phyloP scores from a whole-genome alignment of 208 protist genomes.

The Trypanosoma grayi region DNA sequence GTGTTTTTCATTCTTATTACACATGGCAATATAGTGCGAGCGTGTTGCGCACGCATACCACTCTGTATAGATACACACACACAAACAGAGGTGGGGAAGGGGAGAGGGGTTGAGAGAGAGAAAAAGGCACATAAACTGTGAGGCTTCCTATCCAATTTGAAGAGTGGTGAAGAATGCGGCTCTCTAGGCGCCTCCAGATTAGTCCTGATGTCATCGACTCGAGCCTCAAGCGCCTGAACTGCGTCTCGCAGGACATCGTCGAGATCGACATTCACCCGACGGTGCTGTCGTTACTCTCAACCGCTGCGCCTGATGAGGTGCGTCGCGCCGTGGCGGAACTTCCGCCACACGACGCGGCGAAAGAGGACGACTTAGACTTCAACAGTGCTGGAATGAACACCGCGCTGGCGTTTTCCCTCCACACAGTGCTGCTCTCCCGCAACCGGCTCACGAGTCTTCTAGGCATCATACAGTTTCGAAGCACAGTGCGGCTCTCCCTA shows the following conservation, averaged over 20 bases:
- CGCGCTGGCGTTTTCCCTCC: constrained; percentile 61
- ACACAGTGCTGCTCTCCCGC: constrained; percentile 76
- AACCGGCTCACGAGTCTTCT: constrained; percentile 61
- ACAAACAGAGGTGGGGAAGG: background rate
- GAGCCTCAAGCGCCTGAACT: constrained; percentile 65
- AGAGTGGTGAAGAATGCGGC: constrained; percentile 26
- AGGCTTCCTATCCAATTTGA: too few species aligned
- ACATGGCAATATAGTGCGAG: too few species aligned
- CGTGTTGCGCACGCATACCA: background rate
- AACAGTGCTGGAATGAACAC: constrained; percentile 40
- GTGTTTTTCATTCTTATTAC: too few species aligned
- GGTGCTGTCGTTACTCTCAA: constrained; percentile 48
- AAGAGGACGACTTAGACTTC: constrained; percentile 3
- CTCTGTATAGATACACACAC: background rate
- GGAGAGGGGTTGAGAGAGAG: too few species aligned
- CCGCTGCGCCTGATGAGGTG: constrained; percentile 20
- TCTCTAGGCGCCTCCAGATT: constrained; percentile 45
- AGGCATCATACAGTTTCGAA: constrained; percentile 78
- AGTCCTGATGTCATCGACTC: constrained; percentile 52
- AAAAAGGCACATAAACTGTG: too few species aligned
- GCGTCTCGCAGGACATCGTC: constrained; percentile 51
- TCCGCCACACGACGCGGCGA: constrained; percentile 7
- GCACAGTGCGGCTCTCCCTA: constrained; percentile 76
- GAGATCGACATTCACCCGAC: constrained; percentile 73
- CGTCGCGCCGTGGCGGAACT: constrained; percentile 24